A percentile compares a stretch with the other conserved stretches of the same genome.
These are phyloP conservation scores for Plenodomus tracheiphilus DNA, from an alignment of 2,329 filamentous ascomycete species.

Conservation along the genomic window DNA sequence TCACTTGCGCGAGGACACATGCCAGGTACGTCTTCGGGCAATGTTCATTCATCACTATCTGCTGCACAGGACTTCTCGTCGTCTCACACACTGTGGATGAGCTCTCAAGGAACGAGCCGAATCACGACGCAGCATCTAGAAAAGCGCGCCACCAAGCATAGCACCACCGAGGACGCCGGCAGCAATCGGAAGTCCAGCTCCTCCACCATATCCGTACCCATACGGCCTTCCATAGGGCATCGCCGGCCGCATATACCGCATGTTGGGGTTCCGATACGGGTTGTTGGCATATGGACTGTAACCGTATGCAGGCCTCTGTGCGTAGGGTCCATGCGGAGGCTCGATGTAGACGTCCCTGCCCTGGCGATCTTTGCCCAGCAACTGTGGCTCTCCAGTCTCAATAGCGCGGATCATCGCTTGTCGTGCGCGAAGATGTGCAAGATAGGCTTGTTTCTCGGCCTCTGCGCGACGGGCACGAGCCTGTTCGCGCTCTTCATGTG, in stretches of 20 bases:
- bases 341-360: constrained; percentile 63
- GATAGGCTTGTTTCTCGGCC: constrained; percentile 57
- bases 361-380: constrained; percentile 57
- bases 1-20: too few relatives aligned
- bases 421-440: constrained; percentile 55
- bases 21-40: not conserved
- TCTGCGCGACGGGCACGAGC: constrained; percentile 52
- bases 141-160: constrained; percentile 35
- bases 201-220: constrained; percentile 45
- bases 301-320: constrained; percentile 41
- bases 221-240: constrained; percentile 50
- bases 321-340: constrained; percentile 49
- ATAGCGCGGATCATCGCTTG: constrained; percentile 56
- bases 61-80: not conserved
- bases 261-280: constrained; percentile 53
- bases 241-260: constrained; percentile 54
- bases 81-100: not conserved
- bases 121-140: constrained; percentile 12
- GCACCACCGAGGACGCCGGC: constrained; percentile 41
- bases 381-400: constrained; percentile 60
- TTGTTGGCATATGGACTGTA: constrained; percentile 53
- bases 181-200: constrained; percentile 40
- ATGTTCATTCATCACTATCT: not conserved
- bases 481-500: constrained; percentile 58
- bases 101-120: not conserved